These are phyloP conservation scores for Kwoniella pini DNA, from an alignment of 768 basidiomycete genomes.

Conservation along the genomic window DNA sequence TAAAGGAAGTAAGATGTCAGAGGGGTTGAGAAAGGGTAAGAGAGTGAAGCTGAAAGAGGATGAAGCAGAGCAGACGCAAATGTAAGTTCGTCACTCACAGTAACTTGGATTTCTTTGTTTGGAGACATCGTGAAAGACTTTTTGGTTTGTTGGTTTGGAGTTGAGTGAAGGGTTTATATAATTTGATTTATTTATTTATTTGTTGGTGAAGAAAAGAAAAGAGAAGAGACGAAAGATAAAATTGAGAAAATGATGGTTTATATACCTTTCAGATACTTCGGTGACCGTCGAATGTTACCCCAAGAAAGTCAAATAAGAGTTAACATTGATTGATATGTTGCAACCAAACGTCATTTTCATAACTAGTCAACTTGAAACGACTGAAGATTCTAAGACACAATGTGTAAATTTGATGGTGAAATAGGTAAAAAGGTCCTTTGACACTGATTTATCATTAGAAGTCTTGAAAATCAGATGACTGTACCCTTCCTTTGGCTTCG, in stretches of 20 bases:
- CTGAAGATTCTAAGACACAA: too few species aligned
- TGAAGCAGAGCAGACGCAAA: too few species aligned
- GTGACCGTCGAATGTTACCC: too few species aligned
- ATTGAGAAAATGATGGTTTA: constrained; percentile 5
- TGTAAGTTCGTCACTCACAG: constrained; percentile 12
- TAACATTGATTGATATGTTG: too few species aligned
- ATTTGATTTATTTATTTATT: neutral
- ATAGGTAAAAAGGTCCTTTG: too few species aligned
- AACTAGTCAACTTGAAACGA: too few species aligned
- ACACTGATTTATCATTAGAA: too few species aligned
- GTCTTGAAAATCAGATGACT: too few species aligned
- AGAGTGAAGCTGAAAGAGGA: neutral
- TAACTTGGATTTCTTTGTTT: constrained; percentile 9
- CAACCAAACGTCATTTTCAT: constrained; percentile 6
- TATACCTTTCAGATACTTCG: constrained; percentile 14
- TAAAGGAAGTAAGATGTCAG: constrained; percentile 1
- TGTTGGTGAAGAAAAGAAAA: constrained; percentile 17
- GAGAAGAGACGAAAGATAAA: constrained; percentile 7
- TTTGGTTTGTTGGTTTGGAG: neutral
- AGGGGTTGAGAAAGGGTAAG: neutral
- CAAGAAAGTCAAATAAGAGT: too few species aligned
- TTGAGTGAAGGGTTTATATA: neutral
- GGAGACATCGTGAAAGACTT: constrained; percentile 9
- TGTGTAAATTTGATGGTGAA: too few species aligned
- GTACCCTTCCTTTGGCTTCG: too few species aligned